Evolutionary conservation across 2,329 filamentous ascomycete genomes (phyloP), one percentile per base, ranked within the genome.

Genomic region (Penicillium verrucosum): DNA sequence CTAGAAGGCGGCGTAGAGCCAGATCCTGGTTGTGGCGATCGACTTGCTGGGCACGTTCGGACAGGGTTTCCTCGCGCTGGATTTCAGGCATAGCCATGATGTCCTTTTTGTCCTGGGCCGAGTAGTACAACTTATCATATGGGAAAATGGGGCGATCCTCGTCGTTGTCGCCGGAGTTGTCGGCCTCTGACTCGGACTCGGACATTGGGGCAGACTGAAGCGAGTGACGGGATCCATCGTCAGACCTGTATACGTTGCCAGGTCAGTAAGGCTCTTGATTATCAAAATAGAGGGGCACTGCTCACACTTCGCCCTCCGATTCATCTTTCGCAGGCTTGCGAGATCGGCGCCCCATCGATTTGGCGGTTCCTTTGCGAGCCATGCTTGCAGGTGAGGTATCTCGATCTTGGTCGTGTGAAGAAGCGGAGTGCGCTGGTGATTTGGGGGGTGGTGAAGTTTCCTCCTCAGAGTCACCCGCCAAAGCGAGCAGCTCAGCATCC

Each of bases 61-160:
- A 93, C 7, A 99, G 83, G 43, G 96, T 87, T 70, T 91, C 86
- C 74, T 99, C 94, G 60, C 93, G 89, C 70, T 96, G 87, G 50
- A 97, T 87, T 77, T 97, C 92, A 30, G 92, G 88, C 83, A 97
- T 86, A 55, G 81, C 84, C 82, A 94, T 87, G 60, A 99, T 94
- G 50, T 89, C 81, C 8, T 82, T 82, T 73, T 90, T 92, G 70
- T 94, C 90, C 38, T 85, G 81, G 43, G 85, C 81, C 63, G 85
- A 89, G 66, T 85, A 83, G 73, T 90, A 94, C 68, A 94, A 87
- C 65, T 93, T 92, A 63, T 99, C 94, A 60, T 96, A 83, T 0
- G 93, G 92, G 70, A 95, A 86, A 68, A 73, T 88, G 79, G 68
- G 87, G 5, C 76, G 74, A 51, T 78, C 74, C 40, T 77, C 75